Base-by-base conservation (phyloP, 1,284 basidiomycete genomes). In the Anthracocystis walkeri region DNA sequence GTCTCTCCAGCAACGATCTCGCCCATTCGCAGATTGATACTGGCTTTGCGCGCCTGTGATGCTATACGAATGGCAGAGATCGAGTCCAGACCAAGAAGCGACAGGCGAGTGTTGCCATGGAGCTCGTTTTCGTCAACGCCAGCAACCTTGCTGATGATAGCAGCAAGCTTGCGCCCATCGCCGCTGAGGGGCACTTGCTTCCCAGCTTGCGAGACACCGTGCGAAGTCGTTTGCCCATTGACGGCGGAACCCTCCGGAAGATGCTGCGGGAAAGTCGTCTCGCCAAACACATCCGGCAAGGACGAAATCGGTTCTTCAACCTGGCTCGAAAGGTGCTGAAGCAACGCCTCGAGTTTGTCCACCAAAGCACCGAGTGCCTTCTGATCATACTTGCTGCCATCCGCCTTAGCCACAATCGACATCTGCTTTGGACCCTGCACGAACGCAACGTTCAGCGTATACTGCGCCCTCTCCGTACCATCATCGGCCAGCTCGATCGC, bases 31-130 rank as follows among this genome's bases (percentile, higher is more conserved):
- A 83, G 46, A 6, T 57, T 42, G 20, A 80, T 41, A 27, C 79
- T 75, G 2, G 63, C 55, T 21, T 59, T 66, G 18, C 81, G 73
- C 3, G 77, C 75, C 50, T 65, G 74, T 7, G 77, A 71, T 4
- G 79, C 79, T 35, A 84, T 72, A 27, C 75, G 73, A 46, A 84
- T 82, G 2, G 82, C 75, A 27, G 78, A 77, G 50, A 84, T 82
- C 16, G 82, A 84, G 55, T 84, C 82, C 29, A 84, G 66, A 14
- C 82, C 82, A 2, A 84, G 65, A n/a, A 59, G 42, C 3, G 72
- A 60, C 25, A 84, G 58, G 7, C 73, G 67, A 7, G 77, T 79
- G 25, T 58, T 20, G 20, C 69, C 57, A 10, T 62, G 58, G 29
- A 77, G 44, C 41, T 75, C 61, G 25, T 18, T 56, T 18, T 61